Percentiles rank a stretch among this genome's conserved stretches.
These are phyloP conservation scores for Streptanthus diversifolius DNA, from an alignment of 345 rosid genomes.

Conservation along the genomic window DNA sequence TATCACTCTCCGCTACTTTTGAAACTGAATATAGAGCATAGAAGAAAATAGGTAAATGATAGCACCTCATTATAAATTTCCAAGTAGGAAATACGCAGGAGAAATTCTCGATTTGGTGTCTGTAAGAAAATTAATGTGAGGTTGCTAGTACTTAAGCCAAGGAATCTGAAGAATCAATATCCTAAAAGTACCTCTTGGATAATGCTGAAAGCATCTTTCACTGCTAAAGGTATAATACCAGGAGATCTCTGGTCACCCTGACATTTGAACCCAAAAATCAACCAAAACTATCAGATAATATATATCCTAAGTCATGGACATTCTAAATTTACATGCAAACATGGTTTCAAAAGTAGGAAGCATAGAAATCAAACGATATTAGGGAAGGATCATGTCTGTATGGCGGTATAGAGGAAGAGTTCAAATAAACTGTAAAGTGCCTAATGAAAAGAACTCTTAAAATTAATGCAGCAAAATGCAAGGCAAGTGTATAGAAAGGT, in stretches of 20 bases:
- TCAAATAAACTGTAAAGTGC: background rate
- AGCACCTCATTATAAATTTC: slow-evolving; percentile 97
- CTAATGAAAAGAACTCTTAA: background rate
- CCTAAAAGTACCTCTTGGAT: slow-evolving; percentile 83
- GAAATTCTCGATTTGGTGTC: slow-evolving; percentile 95
- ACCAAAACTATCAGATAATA: background rate
- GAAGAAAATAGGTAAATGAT: slow-evolving; percentile 22
- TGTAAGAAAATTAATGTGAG: slow-evolving; percentile 38
- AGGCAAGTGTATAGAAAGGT: background rate
- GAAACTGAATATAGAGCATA: slow-evolving; percentile 14
- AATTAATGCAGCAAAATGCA: background rate
- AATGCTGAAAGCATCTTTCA: slow-evolving; percentile 94
- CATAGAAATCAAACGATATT: background rate
- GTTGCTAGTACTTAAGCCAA: slow-evolving; percentile 15
- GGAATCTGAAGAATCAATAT: slow-evolving; percentile 8
- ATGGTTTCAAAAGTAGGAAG: background rate
- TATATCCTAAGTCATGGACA: background rate
- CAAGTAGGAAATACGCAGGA: slow-evolving; percentile 93
- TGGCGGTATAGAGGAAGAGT: background rate
- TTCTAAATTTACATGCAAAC: background rate
- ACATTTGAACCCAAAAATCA: slow-evolving; percentile 30
- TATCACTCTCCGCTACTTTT: slow-evolving; percentile 7
- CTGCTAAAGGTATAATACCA: slow-evolving; percentile 93
- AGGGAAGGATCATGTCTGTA: background rate
- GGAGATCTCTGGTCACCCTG: slow-evolving; percentile 99